Evolutionary conservation across 495 filamentous ascomycete genomes (phyloP), one percentile per base, ranked within the genome.

Genomic region (Durotheca rogersii): DNA sequence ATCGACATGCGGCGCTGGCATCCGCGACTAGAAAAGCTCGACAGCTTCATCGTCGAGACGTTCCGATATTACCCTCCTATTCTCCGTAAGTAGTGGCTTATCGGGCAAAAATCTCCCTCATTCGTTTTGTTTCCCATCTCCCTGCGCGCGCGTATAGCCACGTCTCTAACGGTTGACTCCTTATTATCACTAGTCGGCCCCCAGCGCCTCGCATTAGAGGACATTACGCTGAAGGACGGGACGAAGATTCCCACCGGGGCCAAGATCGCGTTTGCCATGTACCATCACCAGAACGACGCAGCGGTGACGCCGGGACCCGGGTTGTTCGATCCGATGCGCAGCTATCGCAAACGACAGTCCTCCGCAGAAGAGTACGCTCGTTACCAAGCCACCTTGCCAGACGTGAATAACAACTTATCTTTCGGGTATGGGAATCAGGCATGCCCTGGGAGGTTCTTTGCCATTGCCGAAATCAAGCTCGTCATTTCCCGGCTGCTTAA

Each of bases 401-500:
- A 53, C 7, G 45, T 51, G 1, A 45, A 67, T 7, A 52, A 64
- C 41, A n/a, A 67, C 1, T 48, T n/a, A n/a, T n/a, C 50, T 6
- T 73, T 73, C 32, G 67, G 71, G 0, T 38, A 67, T 41, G 70
- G 71, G 6, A 52, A 37, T 2, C 40, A 45, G 11, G 49, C 40
- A n/a, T 75, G 73, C 51, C 73, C 75, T 1, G 75, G 73, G 2
- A 60, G 75, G 1, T 70, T 68, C 43, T 68, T 76, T 30, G 72
- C 65, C 7, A 49, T 53, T 3, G 61, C 53, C 35, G 65, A 64
- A 25, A 60, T 71, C 27, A 75, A 76, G 45, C 55, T 64, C 1
- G 65, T 75, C 23, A 20, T 77, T 16, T 70, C 64, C 15, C 67
- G 72, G 31, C 39, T 78, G 34, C 42, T 78, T 30, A 35, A 71